Evolutionary conservation across 2,329 filamentous ascomycete genomes (phyloP), one percentile per base, ranked within the genome.

Genomic region (Beauveria pseudobassiana): DNA sequence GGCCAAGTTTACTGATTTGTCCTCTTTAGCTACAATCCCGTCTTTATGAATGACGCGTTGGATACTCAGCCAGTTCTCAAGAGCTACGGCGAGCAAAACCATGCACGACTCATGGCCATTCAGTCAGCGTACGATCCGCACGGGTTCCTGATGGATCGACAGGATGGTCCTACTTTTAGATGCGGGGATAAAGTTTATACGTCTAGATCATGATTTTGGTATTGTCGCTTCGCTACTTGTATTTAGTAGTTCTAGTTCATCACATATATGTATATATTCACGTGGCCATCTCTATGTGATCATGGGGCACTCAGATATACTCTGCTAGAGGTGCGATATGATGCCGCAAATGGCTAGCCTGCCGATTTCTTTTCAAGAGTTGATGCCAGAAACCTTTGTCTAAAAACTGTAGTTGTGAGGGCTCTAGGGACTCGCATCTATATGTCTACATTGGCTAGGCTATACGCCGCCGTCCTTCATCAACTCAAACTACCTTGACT

Each of bases 1-100:
- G 3, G 28, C 26, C 62, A 62, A 5, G 22, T n/a, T 18, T 4
- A 18, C 46, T 59, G 5, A 51, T 16, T 20, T 14, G 1, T 14
- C 10, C 1, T 26, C 12, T 49, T 38, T 24, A 68, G 65, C 55
- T 67, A 68, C 40, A 68, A 67, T 24, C 65, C 65, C 1, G 46
- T 68, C n/a, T 68, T 68, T 38, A 67, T 68, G 67, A 68, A 68
- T 45, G 67, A 68, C 53, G 67, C 67, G 1, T 58, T 65, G 50
- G 12, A 62, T 10, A 59, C 52, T 4, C 65, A 68, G 18, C 48
- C 61, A 1, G 65, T 66, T 43, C 59, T 68, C 34, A 48, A 62
- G 43, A 67, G 65, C 53, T 68, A 68, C 28, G 67, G 67, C 1
- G 18, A 54, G 7, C 49, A 59, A 22, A 65, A 56, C 7, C 64